Evolutionary conservation across 257 asterid species (phyloP), one percentile per base, ranked within the genome.

Genomic region (Penstemon newberryi): DNA sequence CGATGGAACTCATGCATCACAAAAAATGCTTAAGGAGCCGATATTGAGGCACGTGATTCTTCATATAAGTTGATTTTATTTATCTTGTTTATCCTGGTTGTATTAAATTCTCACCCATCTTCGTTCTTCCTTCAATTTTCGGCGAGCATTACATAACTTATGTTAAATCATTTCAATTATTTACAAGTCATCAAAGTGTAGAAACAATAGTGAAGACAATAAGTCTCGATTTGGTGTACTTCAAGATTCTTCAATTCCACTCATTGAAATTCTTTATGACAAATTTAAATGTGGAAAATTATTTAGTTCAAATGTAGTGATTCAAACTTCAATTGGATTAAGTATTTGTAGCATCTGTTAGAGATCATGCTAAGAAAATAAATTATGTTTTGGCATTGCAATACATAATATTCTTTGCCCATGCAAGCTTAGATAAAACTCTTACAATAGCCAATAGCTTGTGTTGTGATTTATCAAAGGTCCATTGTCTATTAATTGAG

Each of bases 11-110:
- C 25, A 5, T 59, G 70, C 61, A 44, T 52, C 73, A 50, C 61
- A 59, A 19, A 65, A 38, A 45, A 52, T 47, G 69, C 49, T 64
- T 38, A 49, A 44, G 57, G 70, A 75, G 75, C 70, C 79, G 43
- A 36, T 40, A 37, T 60, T 36, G 38, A 74, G 70, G 65, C 55
- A 60, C 12, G 62, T 40, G 19, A 59, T 13, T 45, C 59, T 11
- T 39, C 37, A 1, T 39, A 39, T 66, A 67, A 58, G 33, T 25
- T 25, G 33, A 8, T 66, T 66, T 25, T 9, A 3, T 12, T n/a
- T 52, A 36, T 66, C 49, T 4, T 49, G 37, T 43, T 56, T 6
- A 15, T 25, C 11, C 61, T 49, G 54, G 54, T 15, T 49, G 19
- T 8, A 49, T 49, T 49, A 49, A 49, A 11, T 1, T 4, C 1